These are phyloP conservation scores for Clarireedia homoeocarpa DNA, from an alignment of 2,329 filamentous ascomycete species.

Conservation along the genomic window DNA sequence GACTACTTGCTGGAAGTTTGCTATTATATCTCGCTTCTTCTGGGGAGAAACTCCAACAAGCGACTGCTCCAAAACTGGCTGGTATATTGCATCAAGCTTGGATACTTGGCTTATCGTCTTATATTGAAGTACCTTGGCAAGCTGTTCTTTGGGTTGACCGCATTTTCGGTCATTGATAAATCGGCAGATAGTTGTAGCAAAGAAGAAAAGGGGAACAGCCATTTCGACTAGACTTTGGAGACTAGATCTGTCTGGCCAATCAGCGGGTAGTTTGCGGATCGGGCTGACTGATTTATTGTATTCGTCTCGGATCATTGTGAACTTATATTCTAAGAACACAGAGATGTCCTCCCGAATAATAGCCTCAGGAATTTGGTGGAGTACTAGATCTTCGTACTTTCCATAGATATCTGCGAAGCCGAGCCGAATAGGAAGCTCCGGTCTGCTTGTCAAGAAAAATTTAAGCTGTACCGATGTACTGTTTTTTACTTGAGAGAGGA, in stretches of 20 bases:
- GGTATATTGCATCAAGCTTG: neutral
- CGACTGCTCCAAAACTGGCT: neutral
- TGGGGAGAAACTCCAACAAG: neutral
- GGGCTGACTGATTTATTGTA: neutral
- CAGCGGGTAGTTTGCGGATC: neutral
- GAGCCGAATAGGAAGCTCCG: constrained; percentile 22
- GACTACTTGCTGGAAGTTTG: constrained; percentile 2
- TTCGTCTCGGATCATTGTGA: constrained; percentile 11
- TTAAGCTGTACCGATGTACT: constrained; percentile 14
- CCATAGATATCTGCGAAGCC: constrained; percentile 10
- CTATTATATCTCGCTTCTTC: neutral
- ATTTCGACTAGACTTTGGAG: constrained; percentile 21
- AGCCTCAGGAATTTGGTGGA: constrained; percentile 11
- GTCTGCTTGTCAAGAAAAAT: constrained; percentile 28
- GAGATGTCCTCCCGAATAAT: constrained; percentile 14
- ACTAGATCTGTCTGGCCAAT: constrained; percentile 10
- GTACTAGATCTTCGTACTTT: constrained; percentile 1
- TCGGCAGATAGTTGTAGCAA: constrained; percentile 24
- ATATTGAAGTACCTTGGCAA: neutral
- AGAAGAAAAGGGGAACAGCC: constrained; percentile 31
- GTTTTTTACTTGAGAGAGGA: constrained; percentile 13
- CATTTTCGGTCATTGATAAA: constrained; percentile 9
- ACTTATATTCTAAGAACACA: constrained; percentile 10
- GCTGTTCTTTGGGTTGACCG: neutral
- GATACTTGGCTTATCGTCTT: neutral